Evolutionary conservation across 768 basidiomycete species (phyloP).

Genomic region (Agaricus bisporus): DNA sequence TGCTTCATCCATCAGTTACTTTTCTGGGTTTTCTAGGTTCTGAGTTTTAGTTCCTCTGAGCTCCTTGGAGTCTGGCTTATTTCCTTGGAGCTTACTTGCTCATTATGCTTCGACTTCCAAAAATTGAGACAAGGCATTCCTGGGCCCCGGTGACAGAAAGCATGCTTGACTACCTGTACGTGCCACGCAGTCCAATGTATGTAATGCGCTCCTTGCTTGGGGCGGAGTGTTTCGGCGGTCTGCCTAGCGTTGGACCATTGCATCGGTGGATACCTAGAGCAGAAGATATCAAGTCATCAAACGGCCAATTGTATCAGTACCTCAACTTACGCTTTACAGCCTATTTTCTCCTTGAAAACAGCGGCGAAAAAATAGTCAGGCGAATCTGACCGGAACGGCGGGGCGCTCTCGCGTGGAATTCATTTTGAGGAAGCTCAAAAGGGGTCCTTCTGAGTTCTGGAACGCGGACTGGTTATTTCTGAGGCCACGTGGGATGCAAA

Average conservation of each 20-base stretch:
- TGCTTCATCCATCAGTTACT: neutral
- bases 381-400: conserved; percentile 6
- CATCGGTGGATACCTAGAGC: neutral
- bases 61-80: conserved; percentile 2
- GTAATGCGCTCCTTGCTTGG: conserved; percentile 5
- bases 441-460: conserved; percentile 4
- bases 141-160: conserved; percentile 6
- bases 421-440: neutral
- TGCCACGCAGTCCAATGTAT: conserved; percentile 2
- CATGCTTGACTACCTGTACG: conserved; percentile 2
- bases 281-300: neutral
- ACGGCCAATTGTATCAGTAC: neutral
- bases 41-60: neutral
- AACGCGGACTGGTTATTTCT: conserved; percentile 5
- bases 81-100: conserved; percentile 2
- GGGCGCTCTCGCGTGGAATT: conserved; percentile 9
- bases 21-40: neutral
- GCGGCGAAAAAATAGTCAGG: neutral
- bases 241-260: neutral
- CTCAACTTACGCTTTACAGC: neutral
- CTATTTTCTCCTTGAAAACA: neutral
- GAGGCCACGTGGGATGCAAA: conserved; percentile 6
- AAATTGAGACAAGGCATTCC: conserved; percentile 1
- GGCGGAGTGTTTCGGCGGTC: neutral
- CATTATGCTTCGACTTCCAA: conserved; percentile 5